phyloP scores from a whole-genome alignment of 2,329 filamentous ascomycete species.

The Hyphodiscus sp. region DNA sequence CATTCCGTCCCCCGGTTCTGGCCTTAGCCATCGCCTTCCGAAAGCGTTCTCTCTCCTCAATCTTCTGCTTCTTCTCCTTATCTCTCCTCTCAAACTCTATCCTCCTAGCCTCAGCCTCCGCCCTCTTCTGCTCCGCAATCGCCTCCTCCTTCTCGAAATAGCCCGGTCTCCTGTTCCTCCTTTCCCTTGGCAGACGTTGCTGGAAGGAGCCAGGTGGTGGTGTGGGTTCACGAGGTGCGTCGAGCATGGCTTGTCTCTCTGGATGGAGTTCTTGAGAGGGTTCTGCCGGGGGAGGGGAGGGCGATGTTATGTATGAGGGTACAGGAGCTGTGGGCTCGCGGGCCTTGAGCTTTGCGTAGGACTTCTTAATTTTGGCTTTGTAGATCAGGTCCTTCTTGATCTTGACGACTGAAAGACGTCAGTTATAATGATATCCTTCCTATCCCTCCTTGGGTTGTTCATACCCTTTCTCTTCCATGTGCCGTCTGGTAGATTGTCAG shows the following conservation, averaged over 20 bases:
- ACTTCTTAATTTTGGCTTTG: conserved; percentile 89
- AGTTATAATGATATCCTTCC: neutral
- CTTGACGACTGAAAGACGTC: conserved; percentile 57
- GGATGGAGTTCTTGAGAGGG: conserved; percentile 48
- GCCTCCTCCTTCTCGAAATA: conserved; percentile 33
- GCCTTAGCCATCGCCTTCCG: conserved; percentile 42
- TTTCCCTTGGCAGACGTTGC: neutral
- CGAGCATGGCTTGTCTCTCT: conserved; percentile 52
- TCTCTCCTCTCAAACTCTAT: conserved; percentile 45
- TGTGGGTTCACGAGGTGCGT: conserved; percentile 31
- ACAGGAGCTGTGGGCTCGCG: conserved; percentile 18
- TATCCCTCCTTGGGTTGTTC: neutral
- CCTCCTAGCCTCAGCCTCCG: conserved; percentile 46
- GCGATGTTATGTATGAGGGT: neutral
- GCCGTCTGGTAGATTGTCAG: conserved; percentile 85
- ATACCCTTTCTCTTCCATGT: conserved; percentile 74
- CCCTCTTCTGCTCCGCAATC: conserved; percentile 41
- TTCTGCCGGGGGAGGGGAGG: neutral
- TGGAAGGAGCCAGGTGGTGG: conserved; percentile 7
- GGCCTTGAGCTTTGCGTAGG: conserved; percentile 81
- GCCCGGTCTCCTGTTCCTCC: conserved; percentile 19
- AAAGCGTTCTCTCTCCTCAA: conserved; percentile 49
- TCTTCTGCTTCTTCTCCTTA: conserved; percentile 48
- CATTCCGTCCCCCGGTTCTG: conserved; percentile 51
- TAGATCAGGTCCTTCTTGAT: conserved; percentile 86